Percentiles rank a stretch among this genome's conserved stretches.
These are phyloP conservation scores for Calonectria pseudoreteaudii DNA, from an alignment of 2,329 filamentous ascomycete species.

Conservation along the genomic window DNA sequence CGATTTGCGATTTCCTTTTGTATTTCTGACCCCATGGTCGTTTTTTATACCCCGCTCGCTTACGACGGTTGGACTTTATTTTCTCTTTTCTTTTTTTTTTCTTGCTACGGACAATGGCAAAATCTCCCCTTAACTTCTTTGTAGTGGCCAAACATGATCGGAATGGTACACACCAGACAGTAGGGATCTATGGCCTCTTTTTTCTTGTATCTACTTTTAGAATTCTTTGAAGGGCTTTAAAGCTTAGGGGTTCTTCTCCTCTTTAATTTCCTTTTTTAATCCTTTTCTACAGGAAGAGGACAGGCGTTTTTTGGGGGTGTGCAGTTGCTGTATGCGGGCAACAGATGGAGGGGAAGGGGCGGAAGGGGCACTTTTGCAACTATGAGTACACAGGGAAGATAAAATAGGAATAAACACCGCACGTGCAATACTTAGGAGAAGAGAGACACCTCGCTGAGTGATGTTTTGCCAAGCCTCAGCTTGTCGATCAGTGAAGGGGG, in stretches of 20 bases:
- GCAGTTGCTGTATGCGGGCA: not conserved
- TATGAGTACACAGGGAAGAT: slow-evolving; percentile 12
- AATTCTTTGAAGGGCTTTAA: not conserved
- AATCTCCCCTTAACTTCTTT: slow-evolving; percentile 4
- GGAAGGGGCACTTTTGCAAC: not conserved
- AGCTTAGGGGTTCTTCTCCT: not conserved
- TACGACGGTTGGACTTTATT: slow-evolving; percentile 26
- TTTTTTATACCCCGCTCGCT: slow-evolving; percentile 41
- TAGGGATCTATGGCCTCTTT: not conserved
- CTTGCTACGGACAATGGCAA: slow-evolving; percentile 27
- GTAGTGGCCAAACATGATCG: not conserved
- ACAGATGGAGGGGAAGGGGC: not conserved
- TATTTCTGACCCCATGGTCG: slow-evolving; percentile 22
- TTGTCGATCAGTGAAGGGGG: slow-evolving; percentile 20
- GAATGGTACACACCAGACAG: not conserved
- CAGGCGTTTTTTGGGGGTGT: slow-evolving; percentile 2
- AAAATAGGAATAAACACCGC: slow-evolving; percentile 15
- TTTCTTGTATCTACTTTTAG: slow-evolving; percentile 2
- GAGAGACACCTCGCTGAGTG: slow-evolving; percentile 1
- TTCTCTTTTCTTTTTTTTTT: slow-evolving; percentile 14
- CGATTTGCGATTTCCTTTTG: slow-evolving; percentile 32
- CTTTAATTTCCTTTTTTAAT: not conserved
- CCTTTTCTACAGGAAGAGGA: not conserved
- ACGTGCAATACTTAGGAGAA: not conserved
- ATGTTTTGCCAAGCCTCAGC: slow-evolving; percentile 21